These are phyloP conservation scores for Trifolium fragiferum DNA, from an alignment of 306 rosid species.

Conservation along the genomic window DNA sequence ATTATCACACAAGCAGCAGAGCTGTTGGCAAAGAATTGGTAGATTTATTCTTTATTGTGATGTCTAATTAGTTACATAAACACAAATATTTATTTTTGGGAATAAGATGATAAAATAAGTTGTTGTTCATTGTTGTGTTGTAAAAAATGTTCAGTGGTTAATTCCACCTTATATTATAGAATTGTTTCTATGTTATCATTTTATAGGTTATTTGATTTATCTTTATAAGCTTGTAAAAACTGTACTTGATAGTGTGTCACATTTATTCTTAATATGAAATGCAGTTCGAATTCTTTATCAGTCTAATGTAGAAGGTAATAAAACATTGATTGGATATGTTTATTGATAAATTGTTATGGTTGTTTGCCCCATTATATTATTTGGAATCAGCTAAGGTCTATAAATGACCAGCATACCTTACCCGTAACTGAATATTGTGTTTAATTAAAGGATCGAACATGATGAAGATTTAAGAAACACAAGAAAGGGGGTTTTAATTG, in stretches of 20 bases:
- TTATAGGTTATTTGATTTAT: conserved; percentile 22
- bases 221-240: neutral
- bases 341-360: too few relatives aligned
- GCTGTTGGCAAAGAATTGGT: conserved; percentile 54
- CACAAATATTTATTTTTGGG: conserved; percentile 60
- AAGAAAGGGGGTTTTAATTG: too few relatives aligned
- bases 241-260: neutral
- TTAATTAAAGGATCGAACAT: too few relatives aligned
- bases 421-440: too few relatives aligned
- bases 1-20: conserved; percentile 61
- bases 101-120: conserved; percentile 66
- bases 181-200: conserved; percentile 26
- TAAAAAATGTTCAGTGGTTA: conserved; percentile 51
- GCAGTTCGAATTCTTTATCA: too few relatives aligned
- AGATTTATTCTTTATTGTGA: conserved; percentile 52
- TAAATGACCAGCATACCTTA: too few relatives aligned
- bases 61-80: conserved; percentile 54
- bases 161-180: conserved; percentile 36
- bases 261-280: too few relatives aligned
- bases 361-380: too few relatives aligned
- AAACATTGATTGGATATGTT: too few relatives aligned
- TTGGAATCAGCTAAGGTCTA: too few relatives aligned
- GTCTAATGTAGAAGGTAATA: too few relatives aligned
- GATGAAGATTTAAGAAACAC: too few relatives aligned
- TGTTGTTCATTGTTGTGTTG: conserved; percentile 52